Evolutionary conservation across 169 alveolate species (phyloP).

Genomic region (Perkinsus chesapeaki): DNA sequence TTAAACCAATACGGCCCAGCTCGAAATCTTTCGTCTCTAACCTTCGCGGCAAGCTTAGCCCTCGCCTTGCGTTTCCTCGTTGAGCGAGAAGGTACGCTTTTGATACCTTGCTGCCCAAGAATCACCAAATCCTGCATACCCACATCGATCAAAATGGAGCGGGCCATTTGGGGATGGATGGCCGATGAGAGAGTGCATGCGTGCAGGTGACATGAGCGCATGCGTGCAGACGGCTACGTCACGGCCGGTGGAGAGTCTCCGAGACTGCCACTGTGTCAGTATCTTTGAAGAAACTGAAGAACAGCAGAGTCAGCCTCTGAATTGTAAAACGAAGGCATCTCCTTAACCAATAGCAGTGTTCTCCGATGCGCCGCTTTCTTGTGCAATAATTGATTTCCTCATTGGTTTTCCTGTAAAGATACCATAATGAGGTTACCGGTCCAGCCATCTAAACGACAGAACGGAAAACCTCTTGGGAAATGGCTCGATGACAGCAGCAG

Average conservation of each 20-base stretch:
- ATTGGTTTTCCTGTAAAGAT: no score
- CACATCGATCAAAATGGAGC: not conserved
- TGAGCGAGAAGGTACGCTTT: not conserved
- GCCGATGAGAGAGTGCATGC: not conserved
- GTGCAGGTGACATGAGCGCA: not conserved
- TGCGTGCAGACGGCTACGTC: not conserved
- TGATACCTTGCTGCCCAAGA: not conserved
- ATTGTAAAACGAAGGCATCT: no score
- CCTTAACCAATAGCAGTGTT: no score
- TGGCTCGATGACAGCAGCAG: no score
- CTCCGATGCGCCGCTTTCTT: no score
- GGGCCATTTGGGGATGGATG: not conserved
- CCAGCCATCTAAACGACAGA: no score
- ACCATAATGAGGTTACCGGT: no score
- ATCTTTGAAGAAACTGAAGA: no score
- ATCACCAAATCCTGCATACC: not conserved
- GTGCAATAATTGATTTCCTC: no score
- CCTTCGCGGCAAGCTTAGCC: not conserved
- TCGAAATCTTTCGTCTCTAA: not conserved
- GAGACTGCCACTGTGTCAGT: not conserved
- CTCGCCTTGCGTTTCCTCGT: not conserved
- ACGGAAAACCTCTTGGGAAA: no score
- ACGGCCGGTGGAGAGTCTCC: no score
- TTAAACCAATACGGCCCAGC: not conserved
- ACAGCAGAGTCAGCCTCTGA: no score